Percentiles rank a stretch among this genome's conserved stretches.
phyloP scores from a whole-genome alignment of 345 rosid species.

The Xanthoceras sorbifolium region DNA sequence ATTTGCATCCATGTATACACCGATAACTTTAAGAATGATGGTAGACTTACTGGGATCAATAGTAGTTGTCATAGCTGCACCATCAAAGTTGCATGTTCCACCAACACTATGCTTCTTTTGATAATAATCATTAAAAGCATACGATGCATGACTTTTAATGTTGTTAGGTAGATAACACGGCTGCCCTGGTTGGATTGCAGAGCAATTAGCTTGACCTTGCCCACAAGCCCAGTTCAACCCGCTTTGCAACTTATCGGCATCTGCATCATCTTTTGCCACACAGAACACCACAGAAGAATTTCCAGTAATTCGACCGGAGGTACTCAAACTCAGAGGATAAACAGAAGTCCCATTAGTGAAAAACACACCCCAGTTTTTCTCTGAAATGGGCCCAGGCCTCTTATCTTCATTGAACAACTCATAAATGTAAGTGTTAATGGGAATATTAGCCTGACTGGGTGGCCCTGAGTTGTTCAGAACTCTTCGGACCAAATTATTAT shows the following conservation, averaged over 20 bases:
- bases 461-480: conserved; percentile 88
- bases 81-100: conserved; percentile 87
- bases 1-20: not conserved
- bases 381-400: conserved; percentile 69
- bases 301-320: conserved; percentile 29
- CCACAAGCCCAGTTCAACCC: conserved; percentile 99
- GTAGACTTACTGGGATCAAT: conserved; percentile 75
- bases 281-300: conserved; percentile 69
- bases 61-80: conserved; percentile 64
- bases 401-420: conserved; percentile 93
- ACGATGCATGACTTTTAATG: conserved; percentile 76
- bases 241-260: conserved; percentile 57
- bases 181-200: conserved; percentile 66
- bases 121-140: conserved; percentile 86
- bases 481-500: conserved; percentile 65
- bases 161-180: conserved; percentile 67
- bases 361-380: conserved; percentile 86
- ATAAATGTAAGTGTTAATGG: conserved; percentile 76
- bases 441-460: conserved; percentile 70
- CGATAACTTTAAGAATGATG: conserved; percentile 15
- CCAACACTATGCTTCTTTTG: conserved; percentile 75
- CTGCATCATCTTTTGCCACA: conserved; percentile 72
- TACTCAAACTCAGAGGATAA: conserved; percentile 59
- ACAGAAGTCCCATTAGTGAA: conserved; percentile 74
- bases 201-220: conserved; percentile 81